Conservation (phyloP, 805 yeast species). For the Metschnikowia kunwiensis region DNA sequence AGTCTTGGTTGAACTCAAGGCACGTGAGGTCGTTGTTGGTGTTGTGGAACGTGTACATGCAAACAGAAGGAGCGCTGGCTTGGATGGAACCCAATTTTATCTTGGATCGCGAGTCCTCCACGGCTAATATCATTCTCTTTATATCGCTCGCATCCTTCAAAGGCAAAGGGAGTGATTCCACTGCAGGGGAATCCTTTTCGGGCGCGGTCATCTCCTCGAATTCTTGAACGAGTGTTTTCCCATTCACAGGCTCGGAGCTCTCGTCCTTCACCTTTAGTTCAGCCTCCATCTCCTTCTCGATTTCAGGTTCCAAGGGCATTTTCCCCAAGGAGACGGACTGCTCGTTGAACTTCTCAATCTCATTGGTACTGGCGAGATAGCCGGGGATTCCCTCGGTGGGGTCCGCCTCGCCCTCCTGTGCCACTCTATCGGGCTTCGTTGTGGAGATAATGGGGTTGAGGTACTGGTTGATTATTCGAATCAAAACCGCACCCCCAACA, state of each 20-base stretch:
- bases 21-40: constrained; percentile 87
- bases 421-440: constrained; percentile 37
- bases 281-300: constrained; percentile 76
- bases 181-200: constrained; percentile 64
- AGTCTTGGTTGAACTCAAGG: constrained; percentile 81
- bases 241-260: constrained; percentile 30
- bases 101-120: constrained; percentile 78
- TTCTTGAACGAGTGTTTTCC: constrained; percentile 57
- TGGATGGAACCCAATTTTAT: constrained; percentile 67
- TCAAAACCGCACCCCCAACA: constrained; percentile 84
- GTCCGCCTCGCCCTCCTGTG: constrained; percentile 46
- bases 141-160: constrained; percentile 76
- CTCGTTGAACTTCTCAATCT: constrained; percentile 60
- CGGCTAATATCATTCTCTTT: constrained; percentile 70
- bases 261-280: constrained; percentile 80
- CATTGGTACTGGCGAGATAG: constrained; percentile 39
- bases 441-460: constrained; percentile 51
- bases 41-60: constrained; percentile 98
- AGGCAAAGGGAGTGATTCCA: constrained; percentile 82
- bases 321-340: constrained; percentile 78
- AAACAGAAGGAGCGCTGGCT: constrained; percentile 86
- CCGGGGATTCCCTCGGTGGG: constrained; percentile 54
- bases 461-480: constrained; percentile 82
- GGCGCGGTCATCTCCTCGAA: constrained; percentile 56
- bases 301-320: constrained; percentile 83